Conservation (phyloP, 306 rosid species). For the Carpinus viminea region DNA sequence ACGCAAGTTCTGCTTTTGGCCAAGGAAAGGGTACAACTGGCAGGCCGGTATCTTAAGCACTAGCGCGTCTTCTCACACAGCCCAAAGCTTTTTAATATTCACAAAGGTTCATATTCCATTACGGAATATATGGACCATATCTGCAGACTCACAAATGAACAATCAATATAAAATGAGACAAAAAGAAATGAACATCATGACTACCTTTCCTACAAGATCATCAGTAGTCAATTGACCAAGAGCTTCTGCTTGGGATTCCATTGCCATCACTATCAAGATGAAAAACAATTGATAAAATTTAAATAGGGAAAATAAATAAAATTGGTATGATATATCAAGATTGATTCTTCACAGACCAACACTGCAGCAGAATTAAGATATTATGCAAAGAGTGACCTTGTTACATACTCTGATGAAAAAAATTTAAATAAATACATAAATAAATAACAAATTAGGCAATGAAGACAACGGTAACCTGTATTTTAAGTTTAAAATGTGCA, state of each 20-base stretch:
- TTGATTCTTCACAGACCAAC: conserved; percentile 6
- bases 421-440: too few relatives aligned
- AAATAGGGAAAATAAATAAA: conserved; percentile 12
- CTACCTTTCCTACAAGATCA: conserved; percentile 94
- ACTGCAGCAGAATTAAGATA: conserved; percentile 11
- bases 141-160: too few relatives aligned
- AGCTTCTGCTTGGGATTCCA: conserved; percentile 99
- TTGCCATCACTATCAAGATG: conserved; percentile 65
- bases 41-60: too few relatives aligned
- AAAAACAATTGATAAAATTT: conserved; percentile 19
- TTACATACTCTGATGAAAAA: neutral
- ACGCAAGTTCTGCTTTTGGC: too few relatives aligned
- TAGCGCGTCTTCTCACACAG: too few relatives aligned
- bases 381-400: neutral
- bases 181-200: conserved; percentile 1
- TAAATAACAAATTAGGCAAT: neutral
- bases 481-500: too few relatives aligned
- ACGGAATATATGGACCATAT: too few relatives aligned
- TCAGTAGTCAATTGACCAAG: conserved; percentile 86
- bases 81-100: too few relatives aligned
- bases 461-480: neutral
- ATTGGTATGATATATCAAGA: neutral
- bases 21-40: too few relatives aligned
- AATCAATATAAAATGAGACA: neutral
- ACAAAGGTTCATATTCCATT: too few relatives aligned